Evolutionary conservation across 306 rosid species (phyloP).

Genomic region (Prunus dulcis): DNA sequence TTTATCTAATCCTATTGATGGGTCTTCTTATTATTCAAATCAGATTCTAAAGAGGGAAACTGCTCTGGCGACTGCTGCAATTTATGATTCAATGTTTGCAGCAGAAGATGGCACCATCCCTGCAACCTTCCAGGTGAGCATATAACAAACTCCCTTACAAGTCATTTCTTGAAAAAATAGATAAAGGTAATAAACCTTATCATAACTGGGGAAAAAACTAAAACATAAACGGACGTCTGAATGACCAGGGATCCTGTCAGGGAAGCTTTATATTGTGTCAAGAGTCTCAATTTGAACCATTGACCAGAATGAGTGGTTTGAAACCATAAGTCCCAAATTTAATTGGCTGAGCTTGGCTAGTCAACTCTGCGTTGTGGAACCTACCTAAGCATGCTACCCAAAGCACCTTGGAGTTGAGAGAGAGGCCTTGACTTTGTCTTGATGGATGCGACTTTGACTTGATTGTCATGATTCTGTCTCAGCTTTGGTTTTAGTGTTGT

Average conservation of each 20-base stretch:
- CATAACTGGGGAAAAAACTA: neutral
- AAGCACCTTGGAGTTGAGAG: too few relatives aligned
- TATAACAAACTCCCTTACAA: conserved; percentile 4
- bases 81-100: conserved; percentile 90
- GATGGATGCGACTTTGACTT: neutral
- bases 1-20: conserved; percentile 1
- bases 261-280: neutral
- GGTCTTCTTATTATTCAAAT: conserved; percentile 14
- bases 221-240: neutral
- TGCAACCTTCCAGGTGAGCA: conserved; percentile 91
- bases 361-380: too few relatives aligned
- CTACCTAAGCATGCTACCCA: too few relatives aligned
- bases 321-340: too few relatives aligned
- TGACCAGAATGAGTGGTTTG: too few relatives aligned
- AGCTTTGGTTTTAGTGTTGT: neutral
- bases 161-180: neutral
- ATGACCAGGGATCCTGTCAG: neutral
- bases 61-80: conserved; percentile 90
- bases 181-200: neutral
- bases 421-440: too few relatives aligned
- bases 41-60: conserved; percentile 84
- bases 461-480: neutral
- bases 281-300: neutral
- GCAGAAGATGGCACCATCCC: conserved; percentile 89
- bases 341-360: too few relatives aligned